phyloP scores from a whole-genome alignment of 495 filamentous ascomycete species.

The Parmelia sp. region DNA sequence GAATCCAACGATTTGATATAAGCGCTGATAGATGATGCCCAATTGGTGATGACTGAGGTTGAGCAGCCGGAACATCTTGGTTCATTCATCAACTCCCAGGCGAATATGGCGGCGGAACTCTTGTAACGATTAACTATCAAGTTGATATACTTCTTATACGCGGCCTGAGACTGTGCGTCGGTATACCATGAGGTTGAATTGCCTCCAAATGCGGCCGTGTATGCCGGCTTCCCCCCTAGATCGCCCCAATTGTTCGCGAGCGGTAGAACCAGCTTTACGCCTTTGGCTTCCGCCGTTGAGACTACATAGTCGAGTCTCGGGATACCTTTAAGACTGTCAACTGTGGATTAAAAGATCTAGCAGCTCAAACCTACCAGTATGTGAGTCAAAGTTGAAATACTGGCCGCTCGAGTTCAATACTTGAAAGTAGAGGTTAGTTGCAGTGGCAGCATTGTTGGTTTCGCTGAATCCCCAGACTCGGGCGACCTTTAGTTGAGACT shows the following conservation, averaged over 20 bases:
- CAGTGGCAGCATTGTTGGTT: constrained; percentile 21
- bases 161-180: constrained; percentile 45
- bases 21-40: constrained; percentile 51
- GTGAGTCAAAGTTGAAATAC: constrained; percentile 31
- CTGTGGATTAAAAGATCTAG: not conserved
- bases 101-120: constrained; percentile 53
- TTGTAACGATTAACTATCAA: constrained; percentile 56
- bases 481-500: constrained; percentile 56
- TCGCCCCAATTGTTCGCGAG: constrained; percentile 49
- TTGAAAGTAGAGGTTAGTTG: constrained; percentile 32
- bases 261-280: constrained; percentile 52
- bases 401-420: constrained; percentile 30
- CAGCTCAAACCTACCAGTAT: constrained; percentile 13
- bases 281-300: constrained; percentile 48
- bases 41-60: constrained; percentile 52
- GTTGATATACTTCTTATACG: constrained; percentile 58
- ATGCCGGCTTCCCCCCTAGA: constrained; percentile 61
- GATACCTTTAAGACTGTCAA: constrained; percentile 39
- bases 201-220: constrained; percentile 58
- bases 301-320: constrained; percentile 64
- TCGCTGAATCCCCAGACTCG: constrained; percentile 61
- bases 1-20: constrained; percentile 61
- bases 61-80: constrained; percentile 58
- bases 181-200: constrained; percentile 52
- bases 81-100: constrained; percentile 70